Base-by-base conservation (phyloP, 169 alveolate species). In the Eimeria necatrix region DNA sequence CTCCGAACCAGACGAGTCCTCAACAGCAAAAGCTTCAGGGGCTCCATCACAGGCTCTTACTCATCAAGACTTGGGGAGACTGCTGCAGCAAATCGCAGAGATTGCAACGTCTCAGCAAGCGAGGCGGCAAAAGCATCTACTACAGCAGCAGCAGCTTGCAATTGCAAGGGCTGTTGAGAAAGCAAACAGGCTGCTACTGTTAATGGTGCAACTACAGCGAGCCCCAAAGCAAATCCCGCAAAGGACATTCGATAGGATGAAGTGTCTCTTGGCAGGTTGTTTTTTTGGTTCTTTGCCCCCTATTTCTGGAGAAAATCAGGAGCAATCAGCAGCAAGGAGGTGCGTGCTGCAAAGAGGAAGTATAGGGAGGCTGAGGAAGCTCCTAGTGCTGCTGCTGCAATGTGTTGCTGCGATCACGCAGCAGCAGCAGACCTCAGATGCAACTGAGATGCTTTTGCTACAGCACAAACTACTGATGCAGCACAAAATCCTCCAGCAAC, bases 131-230 rank as follows among this genome's bases (percentile, higher is more conserved):
- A 49, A 81, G 52, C 22, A 10, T 22, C 26, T 81, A 1, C 32
- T 52, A 51, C 90, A 49, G 73, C 90, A 49, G 73, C 90, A 81
- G 90, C 71, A 53, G 73, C 51, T 49, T 46, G 71, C 90, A 22
- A 81, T 81, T 49, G 73, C 90, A 64, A 22, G 49, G 90, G 90
- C 90, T 53, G 90, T 81, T 8, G 90, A 81, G 71, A 49, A 81
- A 49, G 90, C 90, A 22, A 49, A 81, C 32, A n/a, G 90, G 52
- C 90, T 81, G 68, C 71, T 81, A 41, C 90, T 81, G 5, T 24
- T 81, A 70, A 81, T 81, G 8, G 71, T 53, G 53, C 90, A 81
- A 70, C 73, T 81, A 53, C 90, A 53, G 52, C 90, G 90, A 73
- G 52, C 90, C 16, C n/a, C 73, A 12, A 59, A 53, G 49, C 90